Evolutionary conservation across 768 basidiomycete species (phyloP).

Genomic region (Boletus barrowsii): DNA sequence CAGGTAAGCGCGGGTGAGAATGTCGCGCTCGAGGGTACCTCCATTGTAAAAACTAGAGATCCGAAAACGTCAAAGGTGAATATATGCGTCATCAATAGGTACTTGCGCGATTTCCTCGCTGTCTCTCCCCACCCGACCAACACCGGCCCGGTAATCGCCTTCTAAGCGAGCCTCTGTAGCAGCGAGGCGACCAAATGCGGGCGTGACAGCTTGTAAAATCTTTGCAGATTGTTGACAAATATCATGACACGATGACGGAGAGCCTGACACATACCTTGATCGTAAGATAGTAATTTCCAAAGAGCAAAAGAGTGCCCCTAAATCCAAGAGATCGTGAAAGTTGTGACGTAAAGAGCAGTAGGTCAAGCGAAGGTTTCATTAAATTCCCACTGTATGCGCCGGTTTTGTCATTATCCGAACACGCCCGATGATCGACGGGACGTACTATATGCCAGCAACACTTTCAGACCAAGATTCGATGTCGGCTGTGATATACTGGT

Average conservation of each 20-base stretch:
- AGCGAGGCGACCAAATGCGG: slow-evolving; percentile 88
- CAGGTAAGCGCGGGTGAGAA: slow-evolving; percentile 74
- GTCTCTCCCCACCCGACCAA: slow-evolving; percentile 83
- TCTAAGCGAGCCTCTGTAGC: slow-evolving; percentile 84
- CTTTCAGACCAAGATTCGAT: slow-evolving; percentile 86
- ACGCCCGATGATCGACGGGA: slow-evolving; percentile 3
- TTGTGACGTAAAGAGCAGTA: slow-evolving; percentile 90
- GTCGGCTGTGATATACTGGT: slow-evolving; percentile 93
- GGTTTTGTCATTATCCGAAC: not conserved
- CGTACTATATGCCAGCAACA: slow-evolving; percentile 84
- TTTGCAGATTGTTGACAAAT: slow-evolving; percentile 10
- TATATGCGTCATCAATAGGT: not conserved
- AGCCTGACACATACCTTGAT: slow-evolving; percentile 37
- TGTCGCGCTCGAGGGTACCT: slow-evolving; percentile 76
- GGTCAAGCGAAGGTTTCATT: slow-evolving; percentile 87
- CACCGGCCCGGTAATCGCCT: slow-evolving; percentile 88
- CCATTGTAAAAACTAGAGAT: slow-evolving; percentile 85
- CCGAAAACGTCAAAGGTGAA: not conserved
- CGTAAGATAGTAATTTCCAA: slow-evolving; percentile 84
- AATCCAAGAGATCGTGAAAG: slow-evolving; percentile 83
- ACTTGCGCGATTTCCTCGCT: slow-evolving; percentile 90
- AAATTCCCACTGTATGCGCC: slow-evolving; percentile 77
- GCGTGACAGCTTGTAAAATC: slow-evolving; percentile 81
- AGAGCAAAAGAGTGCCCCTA: slow-evolving; percentile 77
- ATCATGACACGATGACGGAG: not conserved